Base-by-base conservation (phyloP, 2,329 filamentous ascomycete genomes). In the Dothideomycetes sp. region DNA sequence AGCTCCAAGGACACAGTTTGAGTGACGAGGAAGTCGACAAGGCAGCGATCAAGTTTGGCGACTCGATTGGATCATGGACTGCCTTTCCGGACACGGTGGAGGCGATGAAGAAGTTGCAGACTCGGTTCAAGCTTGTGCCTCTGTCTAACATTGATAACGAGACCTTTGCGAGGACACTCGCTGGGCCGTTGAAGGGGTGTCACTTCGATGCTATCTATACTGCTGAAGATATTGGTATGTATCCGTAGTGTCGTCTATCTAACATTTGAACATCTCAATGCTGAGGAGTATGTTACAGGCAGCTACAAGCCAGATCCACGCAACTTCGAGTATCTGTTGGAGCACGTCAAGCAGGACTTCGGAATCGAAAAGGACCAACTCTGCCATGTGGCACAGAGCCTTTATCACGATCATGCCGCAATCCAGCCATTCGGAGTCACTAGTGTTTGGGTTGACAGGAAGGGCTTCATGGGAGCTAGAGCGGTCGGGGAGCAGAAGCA, bases 311-410 rank as follows among this genome's bases (percentile, higher is more conserved):
- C 83, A 0, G 62, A 72, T 45, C 54, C 60, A 29, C 55, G 55
- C 19, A 85, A 84, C 50, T 87, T 87, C 47, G 64, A 72, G 41
- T 80, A 81, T 52, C 62, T 86, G 58, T 61, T 84, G 11, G 54
- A 57, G 11, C 63, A 69, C 24, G 69, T 73, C 14, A 59, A 70
- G 50, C 49, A 57, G 3, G 68, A 75, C 4, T 70, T 81, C 37
- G 76, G 71, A 0, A 54, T 83, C 0, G 64, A 69, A 19, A 75
- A 72, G 47, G 60, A 61, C 0, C 62, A 75, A 41, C 64, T 84
- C 33, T 49, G 84, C 47, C 79, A 84, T 53, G 79, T 81, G 0
- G 82, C 81, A 38, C 72, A 81, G 58, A 80, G 77, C 45, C 59
- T 84, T 54, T 69, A 66, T 29, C 73, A 79, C 47, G 82, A 86